A percentile compares a stretch with the other conserved stretches of the same genome.
These are phyloP conservation scores for Psilocybe tampanensis DNA, from an alignment of 768 basidiomycete species.

Conservation along the genomic window DNA sequence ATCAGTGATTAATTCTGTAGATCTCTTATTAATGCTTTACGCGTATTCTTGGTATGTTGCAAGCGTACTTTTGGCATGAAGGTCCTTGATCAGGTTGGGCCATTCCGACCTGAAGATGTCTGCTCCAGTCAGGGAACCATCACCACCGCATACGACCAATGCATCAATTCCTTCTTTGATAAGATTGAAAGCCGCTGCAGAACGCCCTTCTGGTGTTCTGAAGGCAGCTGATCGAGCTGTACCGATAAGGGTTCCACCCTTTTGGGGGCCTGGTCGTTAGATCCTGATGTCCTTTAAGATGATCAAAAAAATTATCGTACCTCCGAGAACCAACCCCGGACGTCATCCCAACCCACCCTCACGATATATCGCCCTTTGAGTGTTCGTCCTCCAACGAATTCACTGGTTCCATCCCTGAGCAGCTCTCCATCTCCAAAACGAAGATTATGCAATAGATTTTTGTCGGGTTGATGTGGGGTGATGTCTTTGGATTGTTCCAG, in stretches of 20 bases:
- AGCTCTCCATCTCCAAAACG: constrained; percentile 83
- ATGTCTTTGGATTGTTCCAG: constrained; percentile 11
- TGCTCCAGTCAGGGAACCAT: constrained; percentile 95
- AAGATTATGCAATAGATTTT: constrained; percentile 64
- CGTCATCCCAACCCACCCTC: constrained; percentile 97
- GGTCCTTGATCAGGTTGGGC: constrained; percentile 77
- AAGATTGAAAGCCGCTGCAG: constrained; percentile 87
- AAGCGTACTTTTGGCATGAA: constrained; percentile 60
- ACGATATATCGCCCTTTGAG: constrained; percentile 94
- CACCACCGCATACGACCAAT: constrained; percentile 95
- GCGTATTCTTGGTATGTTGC: neutral
- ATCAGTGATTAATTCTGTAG: constrained; percentile 69
- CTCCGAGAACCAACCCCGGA: constrained; percentile 92
- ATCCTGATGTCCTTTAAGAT: neutral
- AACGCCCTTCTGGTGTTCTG: constrained; percentile 84
- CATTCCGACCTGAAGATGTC: constrained; percentile 94
- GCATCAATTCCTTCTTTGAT: constrained; percentile 98
- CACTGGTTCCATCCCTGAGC: constrained; percentile 80
- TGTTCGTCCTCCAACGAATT: constrained; percentile 65
- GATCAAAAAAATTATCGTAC: constrained; percentile 41
- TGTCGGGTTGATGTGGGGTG: constrained; percentile 28
- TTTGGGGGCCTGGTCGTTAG: neutral
- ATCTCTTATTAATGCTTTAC: neutral
- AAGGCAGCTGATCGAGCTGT: constrained; percentile 87
- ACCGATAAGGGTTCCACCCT: constrained; percentile 97